A percentile compares a stretch with the other conserved stretches of the same genome.
Conservation (phyloP, 306 rosid genomes). For the Urtica urens region DNA sequence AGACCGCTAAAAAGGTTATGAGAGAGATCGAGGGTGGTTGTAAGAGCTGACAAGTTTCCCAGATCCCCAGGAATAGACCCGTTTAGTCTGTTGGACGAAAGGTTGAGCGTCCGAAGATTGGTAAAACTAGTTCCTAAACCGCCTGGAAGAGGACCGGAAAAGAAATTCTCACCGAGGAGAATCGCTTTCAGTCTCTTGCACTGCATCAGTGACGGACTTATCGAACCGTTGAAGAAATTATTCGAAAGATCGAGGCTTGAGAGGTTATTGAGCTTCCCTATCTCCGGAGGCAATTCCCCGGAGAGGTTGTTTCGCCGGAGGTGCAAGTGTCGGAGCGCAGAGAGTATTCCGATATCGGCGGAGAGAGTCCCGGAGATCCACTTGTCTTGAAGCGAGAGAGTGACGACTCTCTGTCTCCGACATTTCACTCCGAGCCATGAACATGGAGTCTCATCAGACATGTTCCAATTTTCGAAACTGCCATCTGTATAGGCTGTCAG, state of each 20-base stretch:
- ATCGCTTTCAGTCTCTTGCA: slow-evolving; percentile 66
- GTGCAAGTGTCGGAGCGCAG: slow-evolving; percentile 72
- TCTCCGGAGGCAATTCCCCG: slow-evolving; percentile 60
- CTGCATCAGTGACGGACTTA: slow-evolving; percentile 45
- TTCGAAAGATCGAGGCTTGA: slow-evolving; percentile 76
- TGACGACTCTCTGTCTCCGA: slow-evolving; percentile 51
- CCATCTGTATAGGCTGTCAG: slow-evolving; percentile 46
- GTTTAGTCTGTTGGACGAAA: slow-evolving; percentile 59
- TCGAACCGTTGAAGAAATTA: slow-evolving; percentile 62
- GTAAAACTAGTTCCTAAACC: slow-evolving; percentile 47
- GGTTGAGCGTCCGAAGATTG: slow-evolving; percentile 52
- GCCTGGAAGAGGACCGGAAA: slow-evolving; percentile 56
- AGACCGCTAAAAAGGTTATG: slow-evolving; percentile 65
- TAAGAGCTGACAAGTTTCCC: slow-evolving; percentile 64
- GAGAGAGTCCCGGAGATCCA: slow-evolving; percentile 64
- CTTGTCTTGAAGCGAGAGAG: slow-evolving; percentile 59
- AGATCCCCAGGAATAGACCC: slow-evolving; percentile 70
- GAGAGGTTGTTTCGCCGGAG: slow-evolving; percentile 55
- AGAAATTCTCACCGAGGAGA: slow-evolving; percentile 50
- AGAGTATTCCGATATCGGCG: slow-evolving; percentile 55
- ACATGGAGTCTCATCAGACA: slow-evolving; percentile 67
- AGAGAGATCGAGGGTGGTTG: slow-evolving; percentile 80
- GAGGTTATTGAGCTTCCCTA: slow-evolving; percentile 68
- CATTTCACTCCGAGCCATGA: slow-evolving; percentile 85
- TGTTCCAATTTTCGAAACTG: slow-evolving; percentile 66